Evolutionary conservation across 257 asterid genomes (phyloP).

Genomic region (Scutellaria barbata): DNA sequence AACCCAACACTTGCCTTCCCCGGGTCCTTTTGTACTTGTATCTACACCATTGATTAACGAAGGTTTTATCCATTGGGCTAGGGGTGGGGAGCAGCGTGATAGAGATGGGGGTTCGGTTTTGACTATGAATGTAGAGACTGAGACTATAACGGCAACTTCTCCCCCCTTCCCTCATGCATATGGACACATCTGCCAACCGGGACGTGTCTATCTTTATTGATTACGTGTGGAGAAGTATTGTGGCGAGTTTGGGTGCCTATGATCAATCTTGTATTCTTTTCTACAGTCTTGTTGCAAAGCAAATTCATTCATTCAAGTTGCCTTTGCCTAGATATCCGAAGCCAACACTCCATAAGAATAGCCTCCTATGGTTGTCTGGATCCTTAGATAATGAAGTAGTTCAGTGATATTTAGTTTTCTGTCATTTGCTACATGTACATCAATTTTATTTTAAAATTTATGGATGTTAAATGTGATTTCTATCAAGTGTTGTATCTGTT

Average conservation of each 20-base stretch:
- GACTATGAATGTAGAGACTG: conserved; percentile 18
- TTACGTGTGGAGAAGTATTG: background rate
- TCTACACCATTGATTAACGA: background rate
- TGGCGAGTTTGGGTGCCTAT: background rate
- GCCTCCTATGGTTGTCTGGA: conserved; percentile 13
- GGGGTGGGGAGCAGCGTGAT: no score
- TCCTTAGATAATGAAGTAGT: background rate
- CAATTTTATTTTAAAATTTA: no score
- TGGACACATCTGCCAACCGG: background rate
- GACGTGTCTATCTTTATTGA: background rate
- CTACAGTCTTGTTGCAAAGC: background rate
- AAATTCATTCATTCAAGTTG: background rate
- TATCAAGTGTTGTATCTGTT: no score
- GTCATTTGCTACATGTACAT: no score
- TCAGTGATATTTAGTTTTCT: no score
- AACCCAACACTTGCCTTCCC: background rate
- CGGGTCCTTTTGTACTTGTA: no score
- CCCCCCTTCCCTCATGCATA: background rate
- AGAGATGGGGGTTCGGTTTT: background rate
- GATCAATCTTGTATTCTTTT: background rate
- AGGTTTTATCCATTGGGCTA: conserved; percentile 18
- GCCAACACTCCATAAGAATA: background rate
- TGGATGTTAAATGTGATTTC: no score
- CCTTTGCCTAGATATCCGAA: background rate
- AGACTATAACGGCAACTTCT: background rate